These are phyloP conservation scores for Aspergillus novoparasiticus DNA, from an alignment of 2,329 filamentous ascomycete genomes.

Conservation along the genomic window DNA sequence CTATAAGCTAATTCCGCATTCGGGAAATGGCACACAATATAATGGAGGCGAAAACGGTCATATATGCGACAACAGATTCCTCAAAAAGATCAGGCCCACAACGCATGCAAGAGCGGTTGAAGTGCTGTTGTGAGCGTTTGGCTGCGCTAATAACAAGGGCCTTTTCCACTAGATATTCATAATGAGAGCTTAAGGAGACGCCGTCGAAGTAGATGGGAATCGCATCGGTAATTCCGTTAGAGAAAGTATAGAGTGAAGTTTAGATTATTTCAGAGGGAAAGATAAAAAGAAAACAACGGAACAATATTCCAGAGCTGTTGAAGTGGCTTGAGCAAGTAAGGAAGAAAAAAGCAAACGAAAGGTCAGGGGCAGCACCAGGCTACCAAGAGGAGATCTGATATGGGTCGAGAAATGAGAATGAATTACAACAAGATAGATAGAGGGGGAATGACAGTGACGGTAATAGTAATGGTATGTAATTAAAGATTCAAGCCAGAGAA, in stretches of 20 bases:
- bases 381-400: not conserved
- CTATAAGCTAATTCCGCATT: slow-evolving; percentile 17
- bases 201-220: not conserved
- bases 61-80: not conserved
- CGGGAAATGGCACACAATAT: slow-evolving; percentile 11
- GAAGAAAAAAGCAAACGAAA: not conserved
- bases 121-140: not conserved
- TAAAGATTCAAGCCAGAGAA: not conserved
- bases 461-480: not conserved
- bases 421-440: not conserved
- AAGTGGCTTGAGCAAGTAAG: not conserved
- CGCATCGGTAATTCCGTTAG: not conserved
- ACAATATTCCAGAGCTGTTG: not conserved
- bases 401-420: not conserved
- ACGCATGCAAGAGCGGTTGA: not conserved
- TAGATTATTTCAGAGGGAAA: not conserved
- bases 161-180: slow-evolving; percentile 11
- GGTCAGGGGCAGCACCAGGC: slow-evolving; percentile 5
- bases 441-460: not conserved
- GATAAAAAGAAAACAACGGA: not conserved
- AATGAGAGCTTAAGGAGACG: slow-evolving; percentile 5
- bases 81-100: not conserved
- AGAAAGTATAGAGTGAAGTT: not conserved
- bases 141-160: slow-evolving; percentile 2
- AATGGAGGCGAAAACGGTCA: not conserved